Base-by-base conservation (phyloP, 768 basidiomycete species). In the Mycena haematopus region DNA sequence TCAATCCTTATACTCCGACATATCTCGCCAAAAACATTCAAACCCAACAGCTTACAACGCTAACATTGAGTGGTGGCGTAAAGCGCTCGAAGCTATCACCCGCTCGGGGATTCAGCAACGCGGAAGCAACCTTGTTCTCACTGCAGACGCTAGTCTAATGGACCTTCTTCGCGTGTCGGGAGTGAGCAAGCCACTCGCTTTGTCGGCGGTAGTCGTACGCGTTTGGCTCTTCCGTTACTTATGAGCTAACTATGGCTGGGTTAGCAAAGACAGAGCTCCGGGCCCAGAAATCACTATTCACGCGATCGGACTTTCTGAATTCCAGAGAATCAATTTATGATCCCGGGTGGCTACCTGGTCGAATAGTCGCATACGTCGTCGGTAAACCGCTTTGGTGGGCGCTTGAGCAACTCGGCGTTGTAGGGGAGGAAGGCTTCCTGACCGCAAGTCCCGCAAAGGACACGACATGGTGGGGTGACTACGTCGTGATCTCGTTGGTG, bases 361-460 rank as follows among this genome's bases (percentile, higher is more conserved):
- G 91, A 21, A 79, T 93, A 53, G 90, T 84, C 3, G 81, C 89
- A 11, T 89, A 83, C 59, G 77, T 94, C 9, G 81, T 95, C 8
- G 91, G 88, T 8, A 87, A 85, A 68, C 93, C 93, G 3, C 77
- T 95, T 2, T 93, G 89, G 90, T 95, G 93, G 93, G 87, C 89
- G 3, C 82, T 95, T 59, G 87, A 90, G 64, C 91, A 92, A 65
- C 78, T 89, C n/a, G 89, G 86, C 25, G 75, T 95, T 4, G 84
- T 91, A 8, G 85, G 84, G 3, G 89, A 91, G 50, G 89, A 90
- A 25, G 77, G 82, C 15, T 56, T 82, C 17, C 64, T 72, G 10
- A 56, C 38, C 7, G 70, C 68, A 19, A 56, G 68, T 2, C 65
- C 66, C 19, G 68, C 76, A 31, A 77, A 77, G 52, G 76, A 89